These are phyloP conservation scores for Artemisia annua DNA, from an alignment of 129 eudicot genomes.

Conservation along the genomic window DNA sequence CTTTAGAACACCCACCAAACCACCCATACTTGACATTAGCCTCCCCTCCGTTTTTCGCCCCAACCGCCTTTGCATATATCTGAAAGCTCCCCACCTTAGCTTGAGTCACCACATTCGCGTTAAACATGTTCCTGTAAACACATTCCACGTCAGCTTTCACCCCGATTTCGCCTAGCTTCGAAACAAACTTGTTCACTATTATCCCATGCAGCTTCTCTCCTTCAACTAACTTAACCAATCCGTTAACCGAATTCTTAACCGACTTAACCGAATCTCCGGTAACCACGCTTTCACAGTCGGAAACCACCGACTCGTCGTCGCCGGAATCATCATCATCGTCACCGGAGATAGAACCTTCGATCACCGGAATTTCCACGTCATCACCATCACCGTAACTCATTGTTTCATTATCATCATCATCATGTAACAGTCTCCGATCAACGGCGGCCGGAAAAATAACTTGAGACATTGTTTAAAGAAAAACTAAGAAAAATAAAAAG, in stretches of 20 bases:
- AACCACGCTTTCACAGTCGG: conserved; percentile 68
- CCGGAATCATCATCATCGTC: conserved; percentile 10
- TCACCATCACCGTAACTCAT: no score
- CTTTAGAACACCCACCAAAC: conserved; percentile 57
- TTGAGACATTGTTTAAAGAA: conserved; percentile 22
- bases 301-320: conserved; percentile 35
- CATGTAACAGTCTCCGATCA: conserved; percentile 19
- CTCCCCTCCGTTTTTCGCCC: conserved; percentile 40
- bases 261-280: conserved; percentile 29
- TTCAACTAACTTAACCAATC: conserved; percentile 37
- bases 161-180: conserved; percentile 39
- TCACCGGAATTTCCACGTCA: conserved; percentile 3
- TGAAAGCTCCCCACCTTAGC: conserved; percentile 47
- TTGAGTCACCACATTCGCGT: conserved; percentile 26
- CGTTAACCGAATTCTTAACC: background rate
- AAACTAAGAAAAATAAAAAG: background rate
- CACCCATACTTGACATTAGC: conserved; percentile 70
- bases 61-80: conserved; percentile 39
- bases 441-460: conserved; percentile 2
- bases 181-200: conserved; percentile 37
- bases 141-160: conserved; percentile 30
- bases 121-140: conserved; percentile 37
- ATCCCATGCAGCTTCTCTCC: conserved; percentile 32
- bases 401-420: conserved; percentile 18
- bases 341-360: no score